These are phyloP conservation scores for Prunus davidiana DNA, from an alignment of 306 rosid species.

Conservation along the genomic window DNA sequence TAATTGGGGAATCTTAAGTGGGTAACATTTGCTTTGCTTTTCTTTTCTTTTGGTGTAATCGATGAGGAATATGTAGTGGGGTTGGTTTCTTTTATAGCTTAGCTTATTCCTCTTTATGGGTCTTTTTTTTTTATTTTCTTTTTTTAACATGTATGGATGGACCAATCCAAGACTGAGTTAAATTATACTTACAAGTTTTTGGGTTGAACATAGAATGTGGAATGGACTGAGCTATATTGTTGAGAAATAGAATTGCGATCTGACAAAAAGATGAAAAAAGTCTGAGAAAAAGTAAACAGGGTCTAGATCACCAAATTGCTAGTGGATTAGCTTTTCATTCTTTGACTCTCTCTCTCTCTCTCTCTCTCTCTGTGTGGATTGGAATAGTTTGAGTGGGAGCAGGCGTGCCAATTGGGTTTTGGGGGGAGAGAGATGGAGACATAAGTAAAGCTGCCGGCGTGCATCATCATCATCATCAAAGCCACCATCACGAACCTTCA, in stretches of 20 bases:
- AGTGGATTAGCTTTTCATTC: slow-evolving; percentile 76
- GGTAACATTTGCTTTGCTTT: slow-evolving; percentile 26
- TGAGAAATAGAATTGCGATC: slow-evolving; percentile 48
- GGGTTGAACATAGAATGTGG: slow-evolving; percentile 21
- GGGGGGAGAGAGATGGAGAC: slow-evolving; percentile 30
- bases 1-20: slow-evolving; percentile 15
- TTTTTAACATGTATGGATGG: background rate
- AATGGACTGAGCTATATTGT: slow-evolving; percentile 35
- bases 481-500: slow-evolving; percentile 51
- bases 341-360: background rate
- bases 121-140: background rate
- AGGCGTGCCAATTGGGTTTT: slow-evolving; percentile 75
- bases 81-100: slow-evolving; percentile 22
- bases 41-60: slow-evolving; percentile 40
- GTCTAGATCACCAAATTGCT: slow-evolving; percentile 47
- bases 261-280: slow-evolving; percentile 73
- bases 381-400: slow-evolving; percentile 64
- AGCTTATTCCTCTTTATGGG: slow-evolving; percentile 22
- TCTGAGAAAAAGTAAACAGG: slow-evolving; percentile 56
- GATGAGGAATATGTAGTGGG: slow-evolving; percentile 45
- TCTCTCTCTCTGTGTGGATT: background rate
- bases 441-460: slow-evolving; percentile 94
- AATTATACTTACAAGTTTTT: background rate
- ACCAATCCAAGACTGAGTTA: background rate
- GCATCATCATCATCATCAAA: slow-evolving; percentile 68